Percentiles rank a stretch among this genome's conserved stretches.
These are phyloP conservation scores for Nemania sp. DNA, from an alignment of 2,329 filamentous ascomycete species.

Conservation along the genomic window DNA sequence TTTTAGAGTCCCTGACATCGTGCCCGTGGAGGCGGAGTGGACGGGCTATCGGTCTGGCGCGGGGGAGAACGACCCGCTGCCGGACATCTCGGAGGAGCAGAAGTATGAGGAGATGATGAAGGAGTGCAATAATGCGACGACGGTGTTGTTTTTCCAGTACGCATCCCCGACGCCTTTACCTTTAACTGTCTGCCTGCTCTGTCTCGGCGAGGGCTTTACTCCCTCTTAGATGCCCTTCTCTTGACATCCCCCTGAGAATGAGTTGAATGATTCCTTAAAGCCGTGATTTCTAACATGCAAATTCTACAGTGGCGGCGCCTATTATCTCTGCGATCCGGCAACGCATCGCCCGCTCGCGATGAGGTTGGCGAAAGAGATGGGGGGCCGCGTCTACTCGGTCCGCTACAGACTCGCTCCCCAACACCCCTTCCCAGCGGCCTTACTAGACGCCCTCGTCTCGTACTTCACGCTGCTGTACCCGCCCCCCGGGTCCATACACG, in stretches of 20 bases:
- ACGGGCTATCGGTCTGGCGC: slow-evolving; percentile 74
- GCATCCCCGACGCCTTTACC: not conserved
- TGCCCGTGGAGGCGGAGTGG: slow-evolving; percentile 78
- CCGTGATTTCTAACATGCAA: not conserved
- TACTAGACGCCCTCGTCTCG: slow-evolving; percentile 78
- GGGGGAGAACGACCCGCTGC: slow-evolving; percentile 61
- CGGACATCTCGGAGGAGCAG: slow-evolving; percentile 69
- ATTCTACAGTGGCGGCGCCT: slow-evolving; percentile 69
- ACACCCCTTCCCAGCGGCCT: slow-evolving; percentile 77
- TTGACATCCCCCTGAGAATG: too few species aligned
- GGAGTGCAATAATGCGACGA: slow-evolving; percentile 72
- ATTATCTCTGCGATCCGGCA: slow-evolving; percentile 77
- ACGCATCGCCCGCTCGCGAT: slow-evolving; percentile 71
- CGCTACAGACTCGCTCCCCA: slow-evolving; percentile 82
- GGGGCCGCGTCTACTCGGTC: slow-evolving; percentile 77
- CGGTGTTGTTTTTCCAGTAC: slow-evolving; percentile 76
- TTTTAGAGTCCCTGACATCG: slow-evolving; percentile 62
- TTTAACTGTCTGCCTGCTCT: not conserved
- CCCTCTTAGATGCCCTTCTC: not conserved
- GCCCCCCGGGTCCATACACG: slow-evolving; percentile 74
- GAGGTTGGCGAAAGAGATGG: slow-evolving; percentile 73
- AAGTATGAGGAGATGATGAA: slow-evolving; percentile 76
- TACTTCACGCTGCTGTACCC: slow-evolving; percentile 82
- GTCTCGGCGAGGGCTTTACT: not conserved
- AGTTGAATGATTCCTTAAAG: not conserved